A percentile compares a stretch with the other conserved stretches of the same genome.
Evolutionary conservation across 2,329 filamentous ascomycete species (phyloP).

Genomic region (Metarhizium robertsii): DNA sequence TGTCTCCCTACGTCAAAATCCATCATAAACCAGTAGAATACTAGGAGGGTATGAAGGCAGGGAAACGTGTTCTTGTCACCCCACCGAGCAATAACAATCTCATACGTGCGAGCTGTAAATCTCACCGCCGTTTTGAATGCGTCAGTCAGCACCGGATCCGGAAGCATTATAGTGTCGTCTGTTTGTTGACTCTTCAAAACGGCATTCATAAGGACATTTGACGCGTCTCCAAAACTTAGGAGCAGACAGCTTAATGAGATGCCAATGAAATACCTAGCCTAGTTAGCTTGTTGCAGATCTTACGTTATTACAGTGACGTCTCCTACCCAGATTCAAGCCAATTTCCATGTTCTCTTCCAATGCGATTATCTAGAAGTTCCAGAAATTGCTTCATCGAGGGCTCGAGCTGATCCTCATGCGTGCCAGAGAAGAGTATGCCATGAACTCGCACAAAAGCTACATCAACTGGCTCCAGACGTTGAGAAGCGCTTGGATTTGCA

Average conservation of each 20-base stretch:
- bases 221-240: constrained; percentile 26
- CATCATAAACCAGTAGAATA: constrained; percentile 44
- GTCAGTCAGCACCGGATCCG: constrained; percentile 11
- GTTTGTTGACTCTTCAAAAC: constrained; percentile 18
- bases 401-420: constrained; percentile 35
- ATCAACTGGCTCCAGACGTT: constrained; percentile 35
- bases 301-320: not conserved
- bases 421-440: constrained; percentile 51
- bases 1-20: constrained; percentile 2
- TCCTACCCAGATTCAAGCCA: constrained; percentile 41
- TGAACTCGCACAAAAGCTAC: constrained; percentile 54
- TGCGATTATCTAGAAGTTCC: constrained; percentile 44
- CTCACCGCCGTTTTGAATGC: constrained; percentile 25
- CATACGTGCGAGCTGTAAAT: constrained; percentile 35
- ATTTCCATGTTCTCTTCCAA: constrained; percentile 36
- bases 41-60: constrained; percentile 52
- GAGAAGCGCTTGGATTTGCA: constrained; percentile 5
- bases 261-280: constrained; percentile 21
- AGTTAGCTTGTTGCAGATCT: not conserved
- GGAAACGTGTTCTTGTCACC: constrained; percentile 51
- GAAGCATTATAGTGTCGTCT: no score
- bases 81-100: constrained; percentile 38
- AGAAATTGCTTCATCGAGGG: constrained; percentile 40
- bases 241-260: constrained; percentile 23
- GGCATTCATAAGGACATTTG: constrained; percentile 35